These are phyloP conservation scores for Tieghemiomyces parasiticus DNA, from an alignment of 192 early-diverging fungal species.

Conservation along the genomic window DNA sequence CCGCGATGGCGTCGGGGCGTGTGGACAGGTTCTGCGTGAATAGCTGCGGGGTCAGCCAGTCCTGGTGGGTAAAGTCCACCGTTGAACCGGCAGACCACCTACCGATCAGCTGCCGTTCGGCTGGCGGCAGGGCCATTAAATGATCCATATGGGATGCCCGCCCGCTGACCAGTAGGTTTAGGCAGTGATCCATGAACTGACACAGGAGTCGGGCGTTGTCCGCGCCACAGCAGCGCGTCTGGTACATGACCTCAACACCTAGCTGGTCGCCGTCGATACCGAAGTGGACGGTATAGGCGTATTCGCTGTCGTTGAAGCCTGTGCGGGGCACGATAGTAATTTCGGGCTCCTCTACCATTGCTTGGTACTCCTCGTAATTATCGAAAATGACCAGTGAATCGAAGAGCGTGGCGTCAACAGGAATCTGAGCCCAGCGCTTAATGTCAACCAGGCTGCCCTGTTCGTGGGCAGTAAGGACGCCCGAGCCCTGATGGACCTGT, in stretches of 20 bases:
- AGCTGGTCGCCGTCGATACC: background rate
- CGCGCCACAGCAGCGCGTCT: background rate
- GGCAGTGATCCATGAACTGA: background rate
- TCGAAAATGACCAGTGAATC: background rate
- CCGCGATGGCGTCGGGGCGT: slow-evolving; percentile 1
- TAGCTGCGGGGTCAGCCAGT: background rate
- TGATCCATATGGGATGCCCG: background rate
- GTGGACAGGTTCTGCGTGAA: background rate
- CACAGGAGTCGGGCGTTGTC: background rate
- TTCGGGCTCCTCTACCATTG: background rate
- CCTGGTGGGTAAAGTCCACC: background rate
- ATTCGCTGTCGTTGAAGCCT: background rate
- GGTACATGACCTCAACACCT: background rate
- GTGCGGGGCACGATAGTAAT: background rate
- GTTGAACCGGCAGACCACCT: background rate
- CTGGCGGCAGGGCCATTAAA: background rate
- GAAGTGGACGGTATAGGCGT: background rate
- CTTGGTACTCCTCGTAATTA: background rate
- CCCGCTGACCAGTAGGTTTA: background rate
- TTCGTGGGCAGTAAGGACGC: background rate
- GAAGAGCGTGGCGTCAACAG: background rate
- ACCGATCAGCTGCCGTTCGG: background rate
- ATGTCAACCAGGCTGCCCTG: slow-evolving; percentile 4
- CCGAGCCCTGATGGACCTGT: background rate
- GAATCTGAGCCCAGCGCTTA: background rate